A percentile compares a stretch with the other conserved stretches of the same genome.
These are phyloP conservation scores for Cyclostephanos invisitatus DNA, from an alignment of 108 stramenopile species.

Conservation along the genomic window DNA sequence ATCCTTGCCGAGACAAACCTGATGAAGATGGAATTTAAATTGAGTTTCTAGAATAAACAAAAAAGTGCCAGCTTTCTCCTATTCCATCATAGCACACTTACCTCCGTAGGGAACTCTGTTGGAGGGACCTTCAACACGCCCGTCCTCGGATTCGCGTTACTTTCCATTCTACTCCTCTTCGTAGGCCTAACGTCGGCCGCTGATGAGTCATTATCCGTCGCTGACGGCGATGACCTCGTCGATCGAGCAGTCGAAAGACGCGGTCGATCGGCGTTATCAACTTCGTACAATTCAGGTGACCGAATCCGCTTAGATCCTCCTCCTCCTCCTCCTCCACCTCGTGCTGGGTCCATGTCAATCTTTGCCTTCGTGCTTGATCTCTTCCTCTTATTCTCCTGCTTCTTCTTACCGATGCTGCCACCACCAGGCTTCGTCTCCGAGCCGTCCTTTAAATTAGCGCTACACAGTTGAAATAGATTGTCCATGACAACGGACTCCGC, in stretches of 20 bases:
- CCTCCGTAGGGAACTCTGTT: constrained; percentile 69
- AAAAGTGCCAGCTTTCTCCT: no score
- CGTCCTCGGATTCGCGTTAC: not conserved
- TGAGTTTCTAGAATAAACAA: no score
- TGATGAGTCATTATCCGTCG: not conserved
- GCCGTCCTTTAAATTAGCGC: constrained; percentile 10
- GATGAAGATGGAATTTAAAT: no score
- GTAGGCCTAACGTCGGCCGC: constrained; percentile 4
- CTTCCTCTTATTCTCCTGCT: not conserved
- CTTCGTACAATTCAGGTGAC: not conserved
- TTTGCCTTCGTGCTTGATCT: constrained; percentile 2
- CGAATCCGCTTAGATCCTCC: not conserved
- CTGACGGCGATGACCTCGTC: constrained; percentile 27
- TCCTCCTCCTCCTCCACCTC: not conserved
- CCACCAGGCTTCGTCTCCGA: not conserved
- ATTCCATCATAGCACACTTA: no score
- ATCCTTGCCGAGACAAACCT: constrained; percentile 47
- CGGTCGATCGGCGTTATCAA: constrained; percentile 7
- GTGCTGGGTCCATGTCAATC: not conserved
- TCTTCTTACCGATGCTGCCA: not conserved
- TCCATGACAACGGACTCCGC: constrained; percentile 15
- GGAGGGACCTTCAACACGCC: constrained; percentile 62
- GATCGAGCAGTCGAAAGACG: constrained; percentile 11
- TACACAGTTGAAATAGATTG: constrained; percentile 19
- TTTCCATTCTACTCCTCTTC: constrained; percentile 29